These are phyloP conservation scores for Cinnamomum chago DNA, from an alignment of 164 flowering plant species.

Conservation along the genomic window DNA sequence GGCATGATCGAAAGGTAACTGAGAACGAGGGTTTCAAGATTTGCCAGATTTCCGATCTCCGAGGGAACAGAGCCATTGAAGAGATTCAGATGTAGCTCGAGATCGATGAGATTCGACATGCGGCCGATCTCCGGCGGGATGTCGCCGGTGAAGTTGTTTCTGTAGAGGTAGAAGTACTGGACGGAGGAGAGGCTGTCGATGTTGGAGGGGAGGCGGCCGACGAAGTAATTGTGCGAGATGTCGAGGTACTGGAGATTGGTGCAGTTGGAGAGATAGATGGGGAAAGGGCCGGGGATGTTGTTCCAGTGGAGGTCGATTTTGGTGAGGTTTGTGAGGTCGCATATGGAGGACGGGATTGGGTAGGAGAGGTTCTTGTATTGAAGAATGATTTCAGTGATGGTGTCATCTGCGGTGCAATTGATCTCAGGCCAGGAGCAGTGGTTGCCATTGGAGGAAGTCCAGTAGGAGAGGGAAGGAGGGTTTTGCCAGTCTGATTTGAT, in stretches of 20 bases:
- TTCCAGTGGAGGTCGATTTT: conserved; percentile 38
- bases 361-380: conserved; percentile 16
- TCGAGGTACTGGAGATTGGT: conserved; percentile 42
- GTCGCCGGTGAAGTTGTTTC: conserved; percentile 68
- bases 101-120: conserved; percentile 22
- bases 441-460: conserved; percentile 31
- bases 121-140: conserved; percentile 53
- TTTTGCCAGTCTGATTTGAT: conserved; percentile 26
- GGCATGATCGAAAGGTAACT: conserved; percentile 38
- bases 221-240: conserved; percentile 56
- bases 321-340: conserved; percentile 46
- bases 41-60: conserved; percentile 53
- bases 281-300: conserved; percentile 52
- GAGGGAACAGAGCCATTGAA: conserved; percentile 58
- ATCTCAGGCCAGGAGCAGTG: conserved; percentile 45
- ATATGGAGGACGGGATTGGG: conserved; percentile 37
- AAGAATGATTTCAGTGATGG: conserved; percentile 35
- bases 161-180: conserved; percentile 31
- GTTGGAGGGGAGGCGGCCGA: conserved; percentile 53
- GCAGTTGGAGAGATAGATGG: conserved; percentile 46
- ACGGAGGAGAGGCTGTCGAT: conserved; percentile 39
- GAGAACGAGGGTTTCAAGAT: conserved; percentile 40
- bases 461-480: conserved; percentile 28
- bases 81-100: conserved; percentile 31
- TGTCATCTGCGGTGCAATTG: conserved; percentile 22